Evolutionary conservation across 768 basidiomycete species (phyloP).

Genomic region (Kwoniella sp.): DNA sequence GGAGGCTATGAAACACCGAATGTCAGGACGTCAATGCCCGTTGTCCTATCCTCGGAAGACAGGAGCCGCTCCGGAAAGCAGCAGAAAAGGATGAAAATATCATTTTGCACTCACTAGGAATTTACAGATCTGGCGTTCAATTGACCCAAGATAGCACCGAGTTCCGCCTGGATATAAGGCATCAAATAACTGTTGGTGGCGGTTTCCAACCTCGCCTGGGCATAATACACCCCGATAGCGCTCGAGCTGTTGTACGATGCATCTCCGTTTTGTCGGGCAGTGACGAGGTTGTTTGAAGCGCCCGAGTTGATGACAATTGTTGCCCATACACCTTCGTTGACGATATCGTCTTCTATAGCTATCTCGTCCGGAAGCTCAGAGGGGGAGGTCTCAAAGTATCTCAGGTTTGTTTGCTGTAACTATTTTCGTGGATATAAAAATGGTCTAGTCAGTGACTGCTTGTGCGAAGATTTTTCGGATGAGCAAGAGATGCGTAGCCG

Average conservation of each 20-base stretch:
- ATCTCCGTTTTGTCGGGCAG: conserved; percentile 57
- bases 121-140: conserved; percentile 33
- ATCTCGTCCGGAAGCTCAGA: conserved; percentile 46
- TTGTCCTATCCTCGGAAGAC: too few relatives aligned
- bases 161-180: conserved; percentile 52
- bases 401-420: conserved; percentile 38
- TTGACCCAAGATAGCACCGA: conserved; percentile 31
- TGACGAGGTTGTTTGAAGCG: conserved; percentile 53
- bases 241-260: conserved; percentile 55
- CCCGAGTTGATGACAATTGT: conserved; percentile 59
- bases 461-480: too few relatives aligned
- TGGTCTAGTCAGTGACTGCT: too few relatives aligned
- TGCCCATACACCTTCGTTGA: conserved; percentile 59
- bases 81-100: too few relatives aligned
- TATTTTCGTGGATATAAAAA: too few relatives aligned
- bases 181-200: conserved; percentile 58
- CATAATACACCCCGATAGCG: conserved; percentile 58
- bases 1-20: conserved; percentile 27
- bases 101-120: conserved; percentile 43
- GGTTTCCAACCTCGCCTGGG: conserved; percentile 59
- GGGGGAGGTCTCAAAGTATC: conserved; percentile 43
- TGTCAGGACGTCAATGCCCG: too few relatives aligned
- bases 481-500: too few relatives aligned
- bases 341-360: conserved; percentile 54
- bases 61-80: too few relatives aligned